Conservation (phyloP, 352 stramenopile genomes). For the Globisporangium barbulae region DNA sequence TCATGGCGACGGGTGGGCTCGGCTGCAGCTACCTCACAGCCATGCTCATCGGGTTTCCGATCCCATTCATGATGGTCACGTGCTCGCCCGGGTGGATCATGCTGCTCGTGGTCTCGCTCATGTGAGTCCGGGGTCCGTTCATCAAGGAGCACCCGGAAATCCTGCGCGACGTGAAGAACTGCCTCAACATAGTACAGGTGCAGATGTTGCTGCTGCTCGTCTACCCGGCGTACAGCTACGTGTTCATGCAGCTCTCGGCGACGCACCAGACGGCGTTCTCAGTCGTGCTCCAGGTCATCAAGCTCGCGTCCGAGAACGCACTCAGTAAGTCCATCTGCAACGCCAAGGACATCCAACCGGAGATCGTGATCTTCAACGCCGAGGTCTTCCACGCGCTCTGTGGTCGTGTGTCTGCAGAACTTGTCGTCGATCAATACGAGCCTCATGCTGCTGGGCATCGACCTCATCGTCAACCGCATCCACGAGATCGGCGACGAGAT, state of each 20-base stretch:
- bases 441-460: constrained; percentile 20
- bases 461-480: not conserved
- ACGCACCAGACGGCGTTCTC: constrained; percentile 17
- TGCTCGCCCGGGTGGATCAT: not conserved
- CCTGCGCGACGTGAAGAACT: constrained; percentile 7
- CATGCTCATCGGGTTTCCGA: not conserved
- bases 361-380: constrained; percentile 48
- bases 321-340: constrained; percentile 7
- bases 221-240: constrained; percentile 31
- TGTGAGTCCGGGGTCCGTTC: not conserved
- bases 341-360: constrained; percentile 29
- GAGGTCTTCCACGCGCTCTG: constrained; percentile 48
- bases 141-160: constrained; percentile 6
- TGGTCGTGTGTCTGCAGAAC: constrained; percentile 34
- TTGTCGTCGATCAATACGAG: constrained; percentile 27
- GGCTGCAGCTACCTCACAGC: not conserved
- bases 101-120: not conserved
- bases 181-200: constrained; percentile 5
- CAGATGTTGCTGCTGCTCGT: constrained; percentile 18
- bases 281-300: constrained; percentile 28
- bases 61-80: not conserved
- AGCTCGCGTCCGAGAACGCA: constrained; percentile 15
- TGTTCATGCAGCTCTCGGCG: constrained; percentile 20
- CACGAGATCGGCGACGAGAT: constrained; percentile 2
- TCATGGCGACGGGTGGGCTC: not conserved